Evolutionary conservation across 1,139 yeast species (phyloP), one percentile per base, ranked within the genome.

Genomic region (Saccharomyces pastorianus): DNA sequence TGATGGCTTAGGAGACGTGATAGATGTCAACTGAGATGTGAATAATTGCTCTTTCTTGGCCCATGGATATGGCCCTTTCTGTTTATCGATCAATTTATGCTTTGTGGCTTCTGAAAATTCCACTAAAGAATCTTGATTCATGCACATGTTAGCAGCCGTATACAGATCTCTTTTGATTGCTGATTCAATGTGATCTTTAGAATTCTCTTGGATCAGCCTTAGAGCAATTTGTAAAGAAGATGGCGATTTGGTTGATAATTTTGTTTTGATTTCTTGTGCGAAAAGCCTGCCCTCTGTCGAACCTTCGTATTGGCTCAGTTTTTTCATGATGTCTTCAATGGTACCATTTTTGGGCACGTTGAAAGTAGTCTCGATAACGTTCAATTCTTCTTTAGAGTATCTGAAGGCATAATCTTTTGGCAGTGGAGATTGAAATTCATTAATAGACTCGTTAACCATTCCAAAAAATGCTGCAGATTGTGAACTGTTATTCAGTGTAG

Each of bases 201-300:
- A 71, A 54, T 91, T 90, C 56, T 79, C 77, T 63, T 84, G 82
- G 69, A 90, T 74, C 58, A 88, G 77, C 55, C 83, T 85, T 61
- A 84, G 77, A 1, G 90, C 84, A 42, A 90, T 81, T 65, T 86
- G 84, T 63, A 90, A 76, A 8, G 96, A 85, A n/a, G 88, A 77
- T 51, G 88, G 86, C 6, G 96, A 88, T 69, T 64, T 73, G 53
- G 76, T 66, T 28, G 72, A 68, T 59, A 93, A 76, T 44, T 80
- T 83, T 49, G 76, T 77, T 53, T 78, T 73, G 2, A 88, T 81
- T 54, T 76, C 68, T 38, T 70, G 61, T n/a, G 96, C 91, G 73
- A 91, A 91, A 52, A 76, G 80, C 14, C 84, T 77, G 8, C 84
- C 83, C 55, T 81, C 59, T 13, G 61, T 46, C 9, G 61, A 53